Conservation (phyloP, 768 basidiomycete species). For the Russula griseocarnosa region DNA sequence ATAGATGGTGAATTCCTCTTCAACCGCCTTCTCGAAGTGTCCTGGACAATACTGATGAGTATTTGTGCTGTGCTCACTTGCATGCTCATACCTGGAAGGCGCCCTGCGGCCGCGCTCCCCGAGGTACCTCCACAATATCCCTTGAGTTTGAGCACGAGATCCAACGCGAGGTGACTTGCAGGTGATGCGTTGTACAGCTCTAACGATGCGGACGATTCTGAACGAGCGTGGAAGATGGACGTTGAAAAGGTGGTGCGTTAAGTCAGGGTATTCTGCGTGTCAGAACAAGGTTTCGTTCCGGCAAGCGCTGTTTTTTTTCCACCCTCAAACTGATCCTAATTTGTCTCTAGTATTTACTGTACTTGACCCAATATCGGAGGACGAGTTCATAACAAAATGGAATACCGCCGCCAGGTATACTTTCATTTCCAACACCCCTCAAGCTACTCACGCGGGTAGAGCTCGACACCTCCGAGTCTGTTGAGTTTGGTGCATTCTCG, state of each 20-base stretch:
- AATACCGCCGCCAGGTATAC: slow-evolving; percentile 70
- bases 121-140: slow-evolving; percentile 57
- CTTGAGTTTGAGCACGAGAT: slow-evolving; percentile 38
- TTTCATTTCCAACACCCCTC: slow-evolving; percentile 47
- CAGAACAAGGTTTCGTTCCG: slow-evolving; percentile 47
- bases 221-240: slow-evolving; percentile 65
- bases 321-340: not conserved
- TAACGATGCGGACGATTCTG: slow-evolving; percentile 22
- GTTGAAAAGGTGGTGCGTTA: slow-evolving; percentile 59
- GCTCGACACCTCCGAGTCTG: too few species aligned
- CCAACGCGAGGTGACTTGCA: slow-evolving; percentile 56
- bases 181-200: slow-evolving; percentile 69
- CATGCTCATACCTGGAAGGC: slow-evolving; percentile 44
- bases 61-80: too few species aligned
- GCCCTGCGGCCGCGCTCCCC: slow-evolving; percentile 69
- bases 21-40: too few species aligned
- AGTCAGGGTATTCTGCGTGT: slow-evolving; percentile 69
- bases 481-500: too few species aligned
- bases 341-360: not conserved
- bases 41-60: too few species aligned
- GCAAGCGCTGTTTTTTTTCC: too few species aligned
- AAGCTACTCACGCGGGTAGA: too few species aligned
- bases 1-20: slow-evolving; percentile 46
- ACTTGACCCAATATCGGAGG: slow-evolving; percentile 44
- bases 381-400: slow-evolving; percentile 65